Evolutionary conservation across 371 early-diverging fungal species (phyloP).

Genomic region (Syncephalastrum racemosum): DNA sequence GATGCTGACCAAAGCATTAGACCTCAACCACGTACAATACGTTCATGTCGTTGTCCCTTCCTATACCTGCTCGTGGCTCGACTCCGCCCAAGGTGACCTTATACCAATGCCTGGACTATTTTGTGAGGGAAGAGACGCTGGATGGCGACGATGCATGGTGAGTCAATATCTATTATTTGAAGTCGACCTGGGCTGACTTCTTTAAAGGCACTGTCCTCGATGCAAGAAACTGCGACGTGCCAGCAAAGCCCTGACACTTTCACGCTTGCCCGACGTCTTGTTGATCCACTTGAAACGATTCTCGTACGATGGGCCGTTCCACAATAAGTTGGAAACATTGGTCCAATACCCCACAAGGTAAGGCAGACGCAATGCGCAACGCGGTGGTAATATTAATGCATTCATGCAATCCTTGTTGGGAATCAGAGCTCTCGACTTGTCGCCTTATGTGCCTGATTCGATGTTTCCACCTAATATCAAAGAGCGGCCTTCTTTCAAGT

Average conservation of each 20-base stretch:
- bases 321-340: conserved; percentile 86
- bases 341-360: conserved; percentile 82
- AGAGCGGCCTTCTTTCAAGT: conserved; percentile 38
- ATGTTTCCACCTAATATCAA: conserved; percentile 75
- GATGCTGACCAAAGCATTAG: conserved; percentile 23
- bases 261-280: conserved; percentile 84
- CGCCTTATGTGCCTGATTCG: conserved; percentile 25
- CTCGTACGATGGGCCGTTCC: conserved; percentile 89
- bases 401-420: neutral
- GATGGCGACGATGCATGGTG: conserved; percentile 89
- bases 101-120: conserved; percentile 82
- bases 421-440: conserved; percentile 35
- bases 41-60: conserved; percentile 91
- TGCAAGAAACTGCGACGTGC: conserved; percentile 77
- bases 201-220: conserved; percentile 69
- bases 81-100: conserved; percentile 52
- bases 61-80: conserved; percentile 69
- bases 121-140: conserved; percentile 80
- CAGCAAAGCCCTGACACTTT: conserved; percentile 75
- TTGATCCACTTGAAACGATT: conserved; percentile 94
- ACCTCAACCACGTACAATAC: conserved; percentile 89
- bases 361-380: conserved; percentile 4
- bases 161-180: neutral
- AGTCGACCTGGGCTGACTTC: neutral
- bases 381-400: conserved; percentile 6